Percentiles rank a stretch among this genome's conserved stretches.
phyloP scores from a whole-genome alignment of 257 asterid species.

The Penstemon barbatus region DNA sequence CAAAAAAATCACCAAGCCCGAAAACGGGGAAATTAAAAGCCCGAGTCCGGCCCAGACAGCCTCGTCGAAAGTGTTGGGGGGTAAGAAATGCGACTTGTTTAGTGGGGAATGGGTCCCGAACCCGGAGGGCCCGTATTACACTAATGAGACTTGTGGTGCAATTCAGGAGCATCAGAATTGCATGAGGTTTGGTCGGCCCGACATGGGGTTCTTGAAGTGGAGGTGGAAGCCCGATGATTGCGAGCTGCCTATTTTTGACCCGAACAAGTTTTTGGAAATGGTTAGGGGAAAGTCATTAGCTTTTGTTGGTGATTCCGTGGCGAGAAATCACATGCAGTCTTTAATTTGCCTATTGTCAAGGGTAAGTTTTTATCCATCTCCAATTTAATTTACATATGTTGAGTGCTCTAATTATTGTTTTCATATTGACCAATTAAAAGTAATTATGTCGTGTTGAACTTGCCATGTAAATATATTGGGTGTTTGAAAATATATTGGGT shows the following conservation, averaged over 20 bases:
- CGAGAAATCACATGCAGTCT: conserved; percentile 87
- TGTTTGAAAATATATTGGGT: too few relatives aligned
- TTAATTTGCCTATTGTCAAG: conserved; percentile 70
- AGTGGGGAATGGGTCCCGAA: conserved; percentile 70
- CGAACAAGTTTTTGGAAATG: conserved; percentile 49
- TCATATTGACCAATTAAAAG: too few relatives aligned
- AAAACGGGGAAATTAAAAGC: conserved; percentile 14
- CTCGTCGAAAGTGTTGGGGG: background rate
- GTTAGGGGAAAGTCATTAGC: conserved; percentile 72
- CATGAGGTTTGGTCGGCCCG: conserved; percentile 76
- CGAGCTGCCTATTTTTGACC: conserved; percentile 67
- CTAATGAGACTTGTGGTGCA: conserved; percentile 59
- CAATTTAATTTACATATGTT: too few relatives aligned
- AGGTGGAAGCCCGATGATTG: conserved; percentile 82
- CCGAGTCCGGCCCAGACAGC: conserved; percentile 18
- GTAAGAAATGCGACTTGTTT: conserved; percentile 49
- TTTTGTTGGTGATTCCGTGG: conserved; percentile 87
- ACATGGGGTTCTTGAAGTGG: conserved; percentile 66
- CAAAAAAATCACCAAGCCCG: background rate
- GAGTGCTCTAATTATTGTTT: too few relatives aligned
- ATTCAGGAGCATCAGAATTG: conserved; percentile 88
- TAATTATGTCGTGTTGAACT: too few relatives aligned
- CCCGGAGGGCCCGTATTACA: conserved; percentile 67
- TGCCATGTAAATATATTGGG: too few relatives aligned
- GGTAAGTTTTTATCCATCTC: conserved; percentile 36